Conservation (phyloP, 495 filamentous ascomycete genomes). For the Aspergillus sclerotioniger region DNA sequence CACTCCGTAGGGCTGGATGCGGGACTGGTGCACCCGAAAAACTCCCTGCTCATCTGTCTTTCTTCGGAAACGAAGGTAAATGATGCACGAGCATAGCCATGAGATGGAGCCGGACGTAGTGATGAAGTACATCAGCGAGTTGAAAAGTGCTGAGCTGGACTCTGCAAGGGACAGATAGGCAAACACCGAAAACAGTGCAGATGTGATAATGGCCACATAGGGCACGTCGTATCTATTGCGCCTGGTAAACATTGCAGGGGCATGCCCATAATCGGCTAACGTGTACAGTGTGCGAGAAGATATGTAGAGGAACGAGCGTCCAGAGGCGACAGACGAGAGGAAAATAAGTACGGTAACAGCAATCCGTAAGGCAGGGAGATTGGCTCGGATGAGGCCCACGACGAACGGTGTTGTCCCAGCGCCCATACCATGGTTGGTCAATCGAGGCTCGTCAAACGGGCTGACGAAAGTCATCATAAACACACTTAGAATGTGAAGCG, state of each 20-base stretch:
- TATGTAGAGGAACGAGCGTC: constrained; percentile 59
- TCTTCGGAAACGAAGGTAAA: constrained; percentile 57
- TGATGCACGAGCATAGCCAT: constrained; percentile 55
- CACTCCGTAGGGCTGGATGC: constrained; percentile 52
- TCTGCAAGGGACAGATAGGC: constrained; percentile 34
- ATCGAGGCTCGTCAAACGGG: constrained; percentile 51
- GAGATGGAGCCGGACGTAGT: constrained; percentile 61
- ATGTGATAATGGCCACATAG: constrained; percentile 39
- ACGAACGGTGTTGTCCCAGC: constrained; percentile 42
- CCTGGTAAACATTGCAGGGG: constrained; percentile 38
- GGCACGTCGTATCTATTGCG: constrained; percentile 49
- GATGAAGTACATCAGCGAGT: constrained; percentile 58
- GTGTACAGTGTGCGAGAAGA: constrained; percentile 52
- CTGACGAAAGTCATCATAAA: constrained; percentile 57
- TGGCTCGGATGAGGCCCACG: constrained; percentile 40
- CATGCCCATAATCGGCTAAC: constrained; percentile 48
- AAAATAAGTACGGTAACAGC: constrained; percentile 70
- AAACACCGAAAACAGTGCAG: constrained; percentile 38
- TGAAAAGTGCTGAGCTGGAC: constrained; percentile 32
- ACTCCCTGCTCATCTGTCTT: constrained; percentile 42
- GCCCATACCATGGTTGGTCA: constrained; percentile 51
- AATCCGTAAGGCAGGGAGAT: constrained; percentile 56
- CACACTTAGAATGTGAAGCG: constrained; percentile 62
- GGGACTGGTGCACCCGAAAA: constrained; percentile 38
- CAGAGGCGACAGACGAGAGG: constrained; percentile 68